These are phyloP conservation scores for Rhizoclosmatium globosum DNA, from an alignment of 192 early-diverging fungal genomes.

Conservation along the genomic window DNA sequence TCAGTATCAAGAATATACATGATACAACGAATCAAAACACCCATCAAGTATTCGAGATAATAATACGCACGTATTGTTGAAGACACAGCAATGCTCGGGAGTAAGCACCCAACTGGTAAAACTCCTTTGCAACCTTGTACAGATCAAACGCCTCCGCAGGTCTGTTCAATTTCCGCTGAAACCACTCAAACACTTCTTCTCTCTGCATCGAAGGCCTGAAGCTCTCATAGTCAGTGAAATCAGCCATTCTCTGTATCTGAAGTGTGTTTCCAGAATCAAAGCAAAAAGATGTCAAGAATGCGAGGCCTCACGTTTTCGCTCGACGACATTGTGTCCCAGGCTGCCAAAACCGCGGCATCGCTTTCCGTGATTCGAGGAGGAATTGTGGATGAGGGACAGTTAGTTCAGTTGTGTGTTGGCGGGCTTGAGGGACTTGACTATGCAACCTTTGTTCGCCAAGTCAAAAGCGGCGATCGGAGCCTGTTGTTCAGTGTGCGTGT, in stretches of 20 bases:
- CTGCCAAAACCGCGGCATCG: slow-evolving; percentile 2
- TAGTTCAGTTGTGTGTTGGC: not conserved
- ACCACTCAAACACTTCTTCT: slow-evolving; percentile 63
- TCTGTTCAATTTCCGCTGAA: slow-evolving; percentile 55
- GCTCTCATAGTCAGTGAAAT: slow-evolving; percentile 47
- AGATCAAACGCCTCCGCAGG: slow-evolving; percentile 61
- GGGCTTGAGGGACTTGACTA: not conserved
- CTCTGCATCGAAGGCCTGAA: slow-evolving; percentile 55
- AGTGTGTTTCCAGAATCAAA: not conserved
- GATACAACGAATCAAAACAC: not conserved
- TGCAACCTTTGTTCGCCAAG: not conserved
- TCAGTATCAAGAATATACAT: not conserved
- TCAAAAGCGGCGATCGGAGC: not conserved
- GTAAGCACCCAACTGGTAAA: slow-evolving; percentile 68
- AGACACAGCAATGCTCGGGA: slow-evolving; percentile 63
- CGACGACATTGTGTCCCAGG: not conserved
- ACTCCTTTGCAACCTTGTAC: slow-evolving; percentile 67
- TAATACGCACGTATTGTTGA: slow-evolving; percentile 58
- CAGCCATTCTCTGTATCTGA: slow-evolving; percentile 33
- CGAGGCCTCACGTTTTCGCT: not conserved
- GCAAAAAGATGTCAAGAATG: not conserved
- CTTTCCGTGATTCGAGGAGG: not conserved
- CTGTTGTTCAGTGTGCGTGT: not conserved
- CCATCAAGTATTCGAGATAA: not conserved
- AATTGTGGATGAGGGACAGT: not conserved